Conservation (phyloP, 176 grass and related monocot species). For the Dactylis glomerata region DNA sequence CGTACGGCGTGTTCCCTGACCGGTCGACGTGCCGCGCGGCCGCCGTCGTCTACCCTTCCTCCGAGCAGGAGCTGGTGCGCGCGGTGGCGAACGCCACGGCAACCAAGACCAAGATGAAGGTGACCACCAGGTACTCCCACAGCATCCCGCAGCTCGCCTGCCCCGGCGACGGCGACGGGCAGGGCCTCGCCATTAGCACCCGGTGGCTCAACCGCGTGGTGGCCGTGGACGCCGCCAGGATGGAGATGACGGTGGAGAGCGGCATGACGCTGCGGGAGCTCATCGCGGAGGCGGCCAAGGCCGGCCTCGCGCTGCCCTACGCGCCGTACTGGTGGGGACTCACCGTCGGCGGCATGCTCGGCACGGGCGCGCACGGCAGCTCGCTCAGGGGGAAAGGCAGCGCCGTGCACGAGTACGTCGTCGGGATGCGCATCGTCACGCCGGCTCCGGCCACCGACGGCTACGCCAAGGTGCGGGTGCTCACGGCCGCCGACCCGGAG, state of each 20-base stretch:
- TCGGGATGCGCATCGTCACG: conserved; percentile 58
- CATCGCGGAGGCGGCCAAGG: conserved; percentile 24
- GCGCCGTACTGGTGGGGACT: conserved; percentile 72
- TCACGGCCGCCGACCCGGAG: conserved; percentile 41
- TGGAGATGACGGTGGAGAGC: conserved; percentile 48
- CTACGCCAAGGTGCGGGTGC: conserved; percentile 49
- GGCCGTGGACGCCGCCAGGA: neutral
- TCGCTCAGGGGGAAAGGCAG: conserved; percentile 68
- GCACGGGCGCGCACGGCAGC: conserved; percentile 81
- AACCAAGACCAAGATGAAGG: conserved; percentile 55
- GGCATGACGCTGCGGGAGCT: conserved; percentile 51
- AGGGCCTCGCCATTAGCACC: conserved; percentile 58
- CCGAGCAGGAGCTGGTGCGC: conserved; percentile 56
- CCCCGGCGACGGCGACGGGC: conserved; percentile 36
- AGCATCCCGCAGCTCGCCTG: conserved; percentile 68
- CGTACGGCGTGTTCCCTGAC: conserved; percentile 63
- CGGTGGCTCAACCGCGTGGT: conserved; percentile 38
- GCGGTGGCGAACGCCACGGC: conserved; percentile 39
- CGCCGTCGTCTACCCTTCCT: conserved; percentile 29
- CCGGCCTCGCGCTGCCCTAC: conserved; percentile 58
- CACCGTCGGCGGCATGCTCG: conserved; percentile 71
- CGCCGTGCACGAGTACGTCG: conserved; percentile 86
- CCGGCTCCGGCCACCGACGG: conserved; percentile 42
- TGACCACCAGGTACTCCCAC: conserved; percentile 51
- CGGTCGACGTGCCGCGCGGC: conserved; percentile 44